Percentiles rank a stretch among this genome's conserved stretches.
Conservation (phyloP, 495 filamentous ascomycete genomes). For the Astrothelium subdiscretum region DNA sequence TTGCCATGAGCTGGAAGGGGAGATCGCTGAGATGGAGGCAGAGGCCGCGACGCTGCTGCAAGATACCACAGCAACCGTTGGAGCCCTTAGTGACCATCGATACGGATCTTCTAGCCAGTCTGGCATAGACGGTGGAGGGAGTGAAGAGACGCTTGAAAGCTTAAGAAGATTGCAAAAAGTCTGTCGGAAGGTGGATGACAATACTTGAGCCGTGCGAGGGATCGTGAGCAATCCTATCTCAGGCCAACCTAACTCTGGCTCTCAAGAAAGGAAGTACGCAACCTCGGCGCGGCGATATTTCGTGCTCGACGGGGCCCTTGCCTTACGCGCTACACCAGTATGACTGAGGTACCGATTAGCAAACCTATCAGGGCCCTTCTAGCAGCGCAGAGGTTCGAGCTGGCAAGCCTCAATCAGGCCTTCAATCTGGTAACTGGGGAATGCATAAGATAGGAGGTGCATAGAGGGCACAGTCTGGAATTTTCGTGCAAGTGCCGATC, state of each 20-base stretch:
- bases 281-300: too few relatives aligned
- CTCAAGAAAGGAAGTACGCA: too few relatives aligned
- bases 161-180: conserved; percentile 15
- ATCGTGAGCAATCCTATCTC: background rate
- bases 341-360: too few relatives aligned
- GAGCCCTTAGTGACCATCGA: conserved; percentile 67
- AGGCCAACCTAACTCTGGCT: background rate
- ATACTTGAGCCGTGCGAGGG: background rate
- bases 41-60: conserved; percentile 50
- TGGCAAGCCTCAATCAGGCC: too few relatives aligned
- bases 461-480: too few relatives aligned
- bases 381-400: too few relatives aligned
- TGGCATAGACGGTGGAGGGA: conserved; percentile 46
- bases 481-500: too few relatives aligned
- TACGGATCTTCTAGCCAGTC: conserved; percentile 62
- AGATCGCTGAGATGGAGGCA: conserved; percentile 50
- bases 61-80: conserved; percentile 50
- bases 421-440: too few relatives aligned
- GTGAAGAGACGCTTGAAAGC: conserved; percentile 38
- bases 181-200: conserved; percentile 1
- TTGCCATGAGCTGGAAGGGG: conserved; percentile 49
- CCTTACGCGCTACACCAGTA: too few relatives aligned
- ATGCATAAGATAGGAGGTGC: too few relatives aligned
- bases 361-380: too few relatives aligned
- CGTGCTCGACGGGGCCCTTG: too few relatives aligned